Percentiles rank a stretch among this genome's conserved stretches.
Evolutionary conservation across 2,329 filamentous ascomycete species (phyloP).

Genomic region (Colletotrichum filicis): DNA sequence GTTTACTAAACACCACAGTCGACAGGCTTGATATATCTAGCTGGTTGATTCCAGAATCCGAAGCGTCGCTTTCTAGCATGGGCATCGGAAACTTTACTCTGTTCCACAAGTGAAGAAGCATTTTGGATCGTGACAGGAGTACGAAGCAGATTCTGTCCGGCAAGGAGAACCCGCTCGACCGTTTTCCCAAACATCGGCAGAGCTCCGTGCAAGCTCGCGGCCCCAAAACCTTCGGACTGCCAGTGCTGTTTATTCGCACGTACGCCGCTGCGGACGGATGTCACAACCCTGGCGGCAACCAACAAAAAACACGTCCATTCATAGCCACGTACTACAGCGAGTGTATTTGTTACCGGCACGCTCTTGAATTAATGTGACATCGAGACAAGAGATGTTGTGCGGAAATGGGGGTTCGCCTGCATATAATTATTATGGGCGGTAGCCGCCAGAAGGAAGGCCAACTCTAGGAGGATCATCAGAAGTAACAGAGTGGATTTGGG

Average conservation of each 20-base stretch:
- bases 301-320: background rate
- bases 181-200: background rate
- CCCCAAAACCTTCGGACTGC: background rate
- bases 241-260: background rate
- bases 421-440: background rate
- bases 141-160: background rate
- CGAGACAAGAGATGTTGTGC: background rate
- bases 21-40: background rate
- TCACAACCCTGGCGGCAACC: background rate
- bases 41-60: background rate
- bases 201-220: background rate
- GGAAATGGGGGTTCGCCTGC: background rate
- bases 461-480: background rate
- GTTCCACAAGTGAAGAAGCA: background rate
- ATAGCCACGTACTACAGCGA: background rate
- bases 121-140: background rate
- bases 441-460: background rate
- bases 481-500: background rate
- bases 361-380: background rate
- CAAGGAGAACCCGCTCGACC: background rate
- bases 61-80: background rate
- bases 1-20: background rate
- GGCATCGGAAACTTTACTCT: background rate
- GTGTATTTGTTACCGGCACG: background rate
- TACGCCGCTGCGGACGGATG: background rate